Percentiles rank a stretch among this genome's conserved stretches.
phyloP scores from a whole-genome alignment of 192 early-diverging fungal species.

The Coemansia sp. region DNA sequence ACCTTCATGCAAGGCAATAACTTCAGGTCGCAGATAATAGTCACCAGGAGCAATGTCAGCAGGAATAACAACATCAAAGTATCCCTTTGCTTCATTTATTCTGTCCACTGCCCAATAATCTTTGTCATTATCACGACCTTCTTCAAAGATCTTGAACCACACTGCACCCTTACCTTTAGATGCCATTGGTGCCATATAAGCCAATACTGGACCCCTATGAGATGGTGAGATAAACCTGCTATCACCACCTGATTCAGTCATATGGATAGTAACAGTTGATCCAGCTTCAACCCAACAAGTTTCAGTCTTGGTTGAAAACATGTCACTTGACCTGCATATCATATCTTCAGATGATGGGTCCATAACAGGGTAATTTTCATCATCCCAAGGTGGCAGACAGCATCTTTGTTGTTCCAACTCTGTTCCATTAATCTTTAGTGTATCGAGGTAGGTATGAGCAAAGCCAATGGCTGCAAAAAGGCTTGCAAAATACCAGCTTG shows the following conservation, averaged over 20 bases:
- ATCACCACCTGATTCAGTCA: constrained; percentile 2
- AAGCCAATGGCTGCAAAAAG: too few species aligned
- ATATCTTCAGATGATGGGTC: constrained; percentile 12
- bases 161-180: constrained; percentile 16
- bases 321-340: constrained; percentile 12
- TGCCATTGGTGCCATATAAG: constrained; percentile 22
- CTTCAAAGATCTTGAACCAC: constrained; percentile 38
- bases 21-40: constrained; percentile 22
- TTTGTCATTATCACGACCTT: constrained; percentile 19
- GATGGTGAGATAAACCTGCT: neutral
- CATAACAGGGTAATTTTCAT: constrained; percentile 24
- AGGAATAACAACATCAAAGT: constrained; percentile 21
- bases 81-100: constrained; percentile 19
- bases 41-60: constrained; percentile 17
- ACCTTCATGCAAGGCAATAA: constrained; percentile 29
- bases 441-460: too few species aligned
- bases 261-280: constrained; percentile 15
- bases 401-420: neutral
- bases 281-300: constrained; percentile 21
- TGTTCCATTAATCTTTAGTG: neutral
- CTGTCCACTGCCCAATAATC: constrained; percentile 32
- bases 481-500: too few species aligned
- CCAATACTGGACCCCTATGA: constrained; percentile 27
- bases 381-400: neutral
- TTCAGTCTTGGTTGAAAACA: neutral